Evolutionary conservation across 2,329 filamentous ascomycete species (phyloP), one percentile per base, ranked within the genome.

Genomic region (Pseudogymnoascus sp.): DNA sequence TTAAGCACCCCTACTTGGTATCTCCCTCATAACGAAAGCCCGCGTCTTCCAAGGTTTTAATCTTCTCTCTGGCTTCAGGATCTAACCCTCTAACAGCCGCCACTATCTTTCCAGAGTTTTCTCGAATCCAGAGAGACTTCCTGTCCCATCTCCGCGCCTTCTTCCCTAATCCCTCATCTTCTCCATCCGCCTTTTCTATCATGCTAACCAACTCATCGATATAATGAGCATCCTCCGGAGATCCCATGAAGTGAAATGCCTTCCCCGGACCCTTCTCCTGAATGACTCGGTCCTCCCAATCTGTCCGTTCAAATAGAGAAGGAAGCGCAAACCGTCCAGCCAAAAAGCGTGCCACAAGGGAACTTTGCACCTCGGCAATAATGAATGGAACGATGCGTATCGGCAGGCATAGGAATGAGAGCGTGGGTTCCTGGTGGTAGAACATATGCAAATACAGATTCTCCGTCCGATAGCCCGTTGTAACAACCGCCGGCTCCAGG

Each of bases 301-400:
- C 70, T 63, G 79, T 74, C 88, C 97, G 95, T 61, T 85, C 84
- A 0, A 77, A 71, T 1, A 72, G 73, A 0, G 82, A 71, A 0
- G 92, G 92, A 7, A 96, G 77, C 0, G 75, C 66, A 0, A 96
- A 77, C 0, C 84, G 77, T 35, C 89, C 88, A 0, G 90, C 84
- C 83, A 90, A 96, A 0, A 92, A 82, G 1, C 90, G 84, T 1
- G 92, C 85, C 53, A 95, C 80, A 0, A 90, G 83, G 0, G 92
- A 88, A 0, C 86, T 85, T 74, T 97, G 92, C 5, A 84, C 85
- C 76, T 97, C 91, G 0, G 87, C 82, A 1, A 94, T 70, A 0
- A 90, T 88, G 72, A 96, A 96, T 0, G 93, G 93, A n/a, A 95
- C 88, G n/a, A 94, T 84, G 68, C 88, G 89, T 71, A 92, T 88